Base-by-base conservation (phyloP, 371 early-diverging fungal genomes). In the Choanephora cucurbitarum region DNA sequence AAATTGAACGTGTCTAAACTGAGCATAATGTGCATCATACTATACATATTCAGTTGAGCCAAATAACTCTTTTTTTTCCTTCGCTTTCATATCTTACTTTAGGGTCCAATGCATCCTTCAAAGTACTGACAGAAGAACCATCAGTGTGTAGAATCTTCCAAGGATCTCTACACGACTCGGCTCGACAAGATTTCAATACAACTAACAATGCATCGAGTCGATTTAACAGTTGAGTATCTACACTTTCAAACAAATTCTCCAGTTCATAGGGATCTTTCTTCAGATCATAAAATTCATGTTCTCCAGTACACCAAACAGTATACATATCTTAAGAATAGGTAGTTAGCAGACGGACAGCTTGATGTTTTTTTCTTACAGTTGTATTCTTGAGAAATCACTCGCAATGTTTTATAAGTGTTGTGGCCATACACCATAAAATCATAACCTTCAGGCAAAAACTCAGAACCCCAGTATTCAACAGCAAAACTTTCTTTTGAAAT, bases 251-350 rank as follows among this genome's bases (percentile, higher is more conserved):
- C 19, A 75, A 50, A 52, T 87, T 83, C 9, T 71, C 55, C 39
- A 78, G 34, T 60, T 85, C 81, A 64, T 83, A 82, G 15, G 87
- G 87, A 40, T 87, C 87, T 13, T 69, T 55, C 28, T 72, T 72
- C 24, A 83, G 52, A 48, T 85, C 75, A 50, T 83, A 85, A 18
- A 84, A 62, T 57, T 87, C 85, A 51, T 77, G 79, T 39, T 84
- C 83, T 24, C 84, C 84, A 7, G 84, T 87, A 62, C 85, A 87
- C 83, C 83, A 83, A 9, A 77, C 77, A 18, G 79, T 57, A 63
- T 84, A 87, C 55, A 78, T 69, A 19, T 77, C 73, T 69, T 39
- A 13, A n/a, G 0, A 10, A 17, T 2, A 32, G 3, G 18, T 3
- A 2, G 7, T 9, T 24, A 17, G 5, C 19, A 34, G 14, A 13